phyloP scores from a whole-genome alignment of 2,329 filamentous ascomycete species.

The Neonectria punicea region DNA sequence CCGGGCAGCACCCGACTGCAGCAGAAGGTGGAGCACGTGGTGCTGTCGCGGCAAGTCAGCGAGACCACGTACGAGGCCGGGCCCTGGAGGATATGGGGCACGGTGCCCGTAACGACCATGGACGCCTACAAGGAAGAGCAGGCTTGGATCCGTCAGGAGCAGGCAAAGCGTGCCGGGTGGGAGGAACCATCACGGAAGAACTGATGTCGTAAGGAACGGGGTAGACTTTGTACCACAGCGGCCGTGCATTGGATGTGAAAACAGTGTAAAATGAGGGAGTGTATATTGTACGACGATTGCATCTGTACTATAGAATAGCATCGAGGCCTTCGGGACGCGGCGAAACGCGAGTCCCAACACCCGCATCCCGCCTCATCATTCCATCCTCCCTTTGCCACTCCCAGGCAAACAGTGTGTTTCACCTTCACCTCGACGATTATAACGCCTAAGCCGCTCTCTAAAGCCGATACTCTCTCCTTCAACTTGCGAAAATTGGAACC shows the following conservation, averaged over 20 bases:
- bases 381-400: no score
- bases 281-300: constrained; percentile 38
- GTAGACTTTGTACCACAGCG: background rate
- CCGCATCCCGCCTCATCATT: no score
- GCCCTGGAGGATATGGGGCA: constrained; percentile 75
- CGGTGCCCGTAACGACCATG: constrained; percentile 63
- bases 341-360: no score
- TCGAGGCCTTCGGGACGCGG: constrained; percentile 19
- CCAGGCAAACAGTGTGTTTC: no score
- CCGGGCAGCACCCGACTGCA: constrained; percentile 61
- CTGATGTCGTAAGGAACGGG: background rate
- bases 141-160: constrained; percentile 47
- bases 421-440: no score
- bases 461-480: no score
- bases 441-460: no score
- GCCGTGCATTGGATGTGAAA: constrained; percentile 18
- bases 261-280: constrained; percentile 37
- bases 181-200: constrained; percentile 38
- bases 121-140: constrained; percentile 52
- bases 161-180: constrained; percentile 49
- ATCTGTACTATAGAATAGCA: constrained; percentile 45
- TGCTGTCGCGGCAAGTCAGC: constrained; percentile 63
- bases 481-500: no score
- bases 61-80: constrained; percentile 57
- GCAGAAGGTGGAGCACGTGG: constrained; percentile 71